Conservation (phyloP, 768 basidiomycete genomes). For the Agrocybe pediades region DNA sequence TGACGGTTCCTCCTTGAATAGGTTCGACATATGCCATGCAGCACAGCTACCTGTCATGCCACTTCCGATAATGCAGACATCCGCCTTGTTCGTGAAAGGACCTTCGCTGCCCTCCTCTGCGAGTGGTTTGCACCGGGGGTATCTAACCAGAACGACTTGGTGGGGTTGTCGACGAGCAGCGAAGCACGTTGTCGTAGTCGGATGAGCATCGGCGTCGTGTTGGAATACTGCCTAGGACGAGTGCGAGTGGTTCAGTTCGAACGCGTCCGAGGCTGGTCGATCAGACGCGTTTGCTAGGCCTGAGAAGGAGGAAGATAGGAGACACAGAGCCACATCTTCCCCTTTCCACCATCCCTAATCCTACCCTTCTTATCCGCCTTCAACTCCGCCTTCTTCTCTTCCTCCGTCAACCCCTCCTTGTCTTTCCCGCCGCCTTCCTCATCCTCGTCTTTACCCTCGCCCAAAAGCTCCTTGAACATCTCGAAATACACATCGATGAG, state of each 20-base stretch:
- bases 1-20: conserved; percentile 2
- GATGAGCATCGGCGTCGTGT: background rate
- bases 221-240: too few relatives aligned
- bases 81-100: conserved; percentile 56
- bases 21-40: conserved; percentile 63
- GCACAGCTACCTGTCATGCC: conserved; percentile 78
- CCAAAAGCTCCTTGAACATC: conserved; percentile 87
- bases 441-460: conserved; percentile 49
- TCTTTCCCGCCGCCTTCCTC: conserved; percentile 35
- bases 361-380: conserved; percentile 40
- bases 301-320: too few relatives aligned
- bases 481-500: conserved; percentile 93
- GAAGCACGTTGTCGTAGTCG: conserved; percentile 1
- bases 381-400: conserved; percentile 31
- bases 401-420: conserved; percentile 43
- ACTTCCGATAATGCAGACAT: conserved; percentile 78
- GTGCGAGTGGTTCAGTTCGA: too few relatives aligned
- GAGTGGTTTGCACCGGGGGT: conserved; percentile 61
- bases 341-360: conserved; percentile 24
- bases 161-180: conserved; percentile 64
- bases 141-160: conserved; percentile 74
- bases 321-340: too few relatives aligned
- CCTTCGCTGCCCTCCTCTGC: conserved; percentile 68
- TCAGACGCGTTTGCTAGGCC: too few relatives aligned
- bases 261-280: too few relatives aligned